Conservation (phyloP, 495 filamentous ascomycete genomes). For the Penicillium pulvis region DNA sequence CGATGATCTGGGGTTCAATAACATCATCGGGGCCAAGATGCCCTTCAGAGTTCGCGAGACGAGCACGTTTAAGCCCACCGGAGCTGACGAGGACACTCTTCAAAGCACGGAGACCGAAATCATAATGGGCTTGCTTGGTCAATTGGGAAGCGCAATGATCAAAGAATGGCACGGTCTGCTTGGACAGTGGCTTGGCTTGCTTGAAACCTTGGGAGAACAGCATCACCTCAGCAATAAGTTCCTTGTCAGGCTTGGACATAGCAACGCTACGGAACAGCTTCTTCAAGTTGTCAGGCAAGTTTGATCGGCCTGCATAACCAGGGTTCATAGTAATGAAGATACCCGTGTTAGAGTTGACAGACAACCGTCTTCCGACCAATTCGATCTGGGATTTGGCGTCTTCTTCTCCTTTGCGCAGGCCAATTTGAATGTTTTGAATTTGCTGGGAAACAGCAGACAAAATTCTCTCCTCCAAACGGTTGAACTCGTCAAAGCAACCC, state of each 20-base stretch:
- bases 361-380: constrained; percentile 83
- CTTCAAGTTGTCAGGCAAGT: constrained; percentile 97
- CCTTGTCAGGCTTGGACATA: constrained; percentile 99
- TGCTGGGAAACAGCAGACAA: constrained; percentile 97
- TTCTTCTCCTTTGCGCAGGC: constrained; percentile 75
- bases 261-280: constrained; percentile 98
- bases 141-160: constrained; percentile 78
- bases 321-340: constrained; percentile 99
- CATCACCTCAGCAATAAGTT: constrained; percentile 99
- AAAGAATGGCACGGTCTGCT: constrained; percentile 96
- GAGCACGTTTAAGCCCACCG: constrained; percentile 87
- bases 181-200: constrained; percentile 88
- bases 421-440: constrained; percentile 97
- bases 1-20: constrained; percentile 96
- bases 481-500: constrained; percentile 99
- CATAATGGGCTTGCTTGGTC: constrained; percentile 97
- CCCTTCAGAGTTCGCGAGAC: constrained; percentile 60
- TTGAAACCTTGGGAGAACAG: constrained; percentile 99
- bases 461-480: constrained; percentile 95
- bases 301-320: constrained; percentile 96
- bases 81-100: constrained; percentile 99
- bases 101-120: constrained; percentile 94
- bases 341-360: constrained; percentile 87
- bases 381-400: constrained; percentile 87
- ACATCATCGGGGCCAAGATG: constrained; percentile 67